Percentiles rank a stretch among this genome's conserved stretches.
Conservation (phyloP, 257 asterid genomes). For the Eucommia ulmoides region DNA sequence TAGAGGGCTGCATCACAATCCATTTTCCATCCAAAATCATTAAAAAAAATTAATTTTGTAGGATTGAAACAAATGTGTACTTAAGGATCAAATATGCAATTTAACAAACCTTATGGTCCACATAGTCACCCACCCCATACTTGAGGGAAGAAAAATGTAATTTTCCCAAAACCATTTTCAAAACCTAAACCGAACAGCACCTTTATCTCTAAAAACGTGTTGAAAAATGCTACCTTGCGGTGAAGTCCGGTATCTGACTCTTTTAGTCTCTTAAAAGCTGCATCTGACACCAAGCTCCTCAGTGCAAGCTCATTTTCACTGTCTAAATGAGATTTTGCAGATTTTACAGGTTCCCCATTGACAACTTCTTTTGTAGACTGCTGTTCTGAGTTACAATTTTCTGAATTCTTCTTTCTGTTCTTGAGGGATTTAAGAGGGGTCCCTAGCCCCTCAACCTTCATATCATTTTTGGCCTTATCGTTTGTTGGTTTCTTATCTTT, state of each 20-base stretch:
- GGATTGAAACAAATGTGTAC: too few species aligned
- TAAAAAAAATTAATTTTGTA: too few species aligned
- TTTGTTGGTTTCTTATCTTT: conserved; percentile 62
- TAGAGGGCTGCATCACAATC: too few species aligned
- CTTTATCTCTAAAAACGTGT: conserved; percentile 1
- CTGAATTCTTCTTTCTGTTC: conserved; percentile 56
- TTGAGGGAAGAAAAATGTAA: too few species aligned
- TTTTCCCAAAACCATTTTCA: too few species aligned
- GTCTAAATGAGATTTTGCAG: conserved; percentile 20
- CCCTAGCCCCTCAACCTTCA: conserved; percentile 98
- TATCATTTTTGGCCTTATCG: conserved; percentile 65
- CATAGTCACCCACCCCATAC: too few species aligned
- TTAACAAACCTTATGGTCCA: too few species aligned
- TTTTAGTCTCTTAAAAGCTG: conserved; percentile 59
- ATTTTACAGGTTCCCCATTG: conserved; percentile 37
- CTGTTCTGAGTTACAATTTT: conserved; percentile 27
- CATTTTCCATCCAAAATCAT: too few species aligned
- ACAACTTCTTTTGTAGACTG: conserved; percentile 36
- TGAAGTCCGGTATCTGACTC: conserved; percentile 93
- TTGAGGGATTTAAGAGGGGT: conserved; percentile 78
- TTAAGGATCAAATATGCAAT: too few species aligned
- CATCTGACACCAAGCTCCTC: conserved; percentile 51
- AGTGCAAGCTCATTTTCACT: conserved; percentile 52
- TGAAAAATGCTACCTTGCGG: conserved; percentile 42
- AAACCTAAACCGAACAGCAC: too few species aligned